These are phyloP conservation scores for Neurospora sp. DNA, from an alignment of 495 filamentous ascomycete genomes.

Conservation along the genomic window DNA sequence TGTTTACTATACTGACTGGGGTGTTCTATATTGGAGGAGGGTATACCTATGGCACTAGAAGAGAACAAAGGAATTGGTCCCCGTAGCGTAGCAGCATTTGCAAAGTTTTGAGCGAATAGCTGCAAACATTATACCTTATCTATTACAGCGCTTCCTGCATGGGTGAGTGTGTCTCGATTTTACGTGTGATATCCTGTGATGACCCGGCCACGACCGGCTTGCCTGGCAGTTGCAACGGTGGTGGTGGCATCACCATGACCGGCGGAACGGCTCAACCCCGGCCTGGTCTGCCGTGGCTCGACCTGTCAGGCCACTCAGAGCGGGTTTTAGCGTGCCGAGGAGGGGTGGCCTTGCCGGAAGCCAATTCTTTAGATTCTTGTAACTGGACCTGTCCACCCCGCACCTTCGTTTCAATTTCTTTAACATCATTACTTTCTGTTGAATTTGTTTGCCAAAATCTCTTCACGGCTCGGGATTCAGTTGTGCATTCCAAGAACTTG, in stretches of 20 bases:
- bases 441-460: background rate
- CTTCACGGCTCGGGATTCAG: background rate
- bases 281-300: background rate
- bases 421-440: background rate
- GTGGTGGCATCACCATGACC: background rate
- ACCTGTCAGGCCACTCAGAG: background rate
- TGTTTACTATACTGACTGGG: background rate
- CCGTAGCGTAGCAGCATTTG: background rate
- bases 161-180: background rate
- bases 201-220: background rate
- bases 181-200: background rate
- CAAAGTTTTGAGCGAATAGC: background rate
- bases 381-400: background rate
- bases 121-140: background rate
- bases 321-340: background rate
- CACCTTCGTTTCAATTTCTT: background rate
- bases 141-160: background rate
- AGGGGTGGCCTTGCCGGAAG: background rate
- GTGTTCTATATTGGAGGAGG: background rate
- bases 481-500: background rate
- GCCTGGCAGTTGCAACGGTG: background rate
- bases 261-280: background rate
- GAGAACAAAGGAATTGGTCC: background rate
- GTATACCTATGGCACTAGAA: background rate
- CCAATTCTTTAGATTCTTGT: background rate